Evolutionary conservation across 331 rosid genomes (phyloP).

Genomic region (Ulmus americana): DNA sequence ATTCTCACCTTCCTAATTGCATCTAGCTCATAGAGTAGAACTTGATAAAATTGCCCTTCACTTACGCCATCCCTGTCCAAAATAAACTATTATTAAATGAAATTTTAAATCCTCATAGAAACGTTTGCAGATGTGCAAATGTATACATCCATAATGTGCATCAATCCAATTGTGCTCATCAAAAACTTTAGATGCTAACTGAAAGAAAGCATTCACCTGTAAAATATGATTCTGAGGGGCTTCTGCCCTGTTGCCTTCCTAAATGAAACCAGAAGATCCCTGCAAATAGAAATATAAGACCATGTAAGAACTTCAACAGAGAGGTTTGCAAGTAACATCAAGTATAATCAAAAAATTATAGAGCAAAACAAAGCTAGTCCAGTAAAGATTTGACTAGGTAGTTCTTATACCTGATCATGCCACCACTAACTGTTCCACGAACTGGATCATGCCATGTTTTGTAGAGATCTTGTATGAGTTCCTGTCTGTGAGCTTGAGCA

Average conservation of each 20-base stretch:
- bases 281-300: conserved; percentile 24
- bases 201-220: conserved; percentile 50
- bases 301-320: conserved; percentile 14
- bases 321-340: background rate
- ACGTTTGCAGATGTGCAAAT: too few relatives aligned
- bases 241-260: conserved; percentile 98
- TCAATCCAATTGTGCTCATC: too few relatives aligned
- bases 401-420: conserved; percentile 71
- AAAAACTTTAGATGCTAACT: background rate
- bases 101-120: too few relatives aligned
- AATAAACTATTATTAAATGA: background rate
- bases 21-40: conserved; percentile 83
- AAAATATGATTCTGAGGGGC: conserved; percentile 88
- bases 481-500: conserved; percentile 96
- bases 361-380: background rate
- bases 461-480: conserved; percentile 84
- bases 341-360: background rate
- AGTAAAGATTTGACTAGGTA: background rate
- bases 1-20: conserved; percentile 84
- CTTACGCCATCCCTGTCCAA: conserved; percentile 89
- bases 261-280: conserved; percentile 88
- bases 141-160: too few relatives aligned
- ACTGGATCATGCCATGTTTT: conserved; percentile 93
- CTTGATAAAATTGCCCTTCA: conserved; percentile 97
- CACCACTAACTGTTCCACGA: conserved; percentile 87